Conservation (phyloP, 2,329 filamentous ascomycete species). For the Colletotrichum gigasporum region DNA sequence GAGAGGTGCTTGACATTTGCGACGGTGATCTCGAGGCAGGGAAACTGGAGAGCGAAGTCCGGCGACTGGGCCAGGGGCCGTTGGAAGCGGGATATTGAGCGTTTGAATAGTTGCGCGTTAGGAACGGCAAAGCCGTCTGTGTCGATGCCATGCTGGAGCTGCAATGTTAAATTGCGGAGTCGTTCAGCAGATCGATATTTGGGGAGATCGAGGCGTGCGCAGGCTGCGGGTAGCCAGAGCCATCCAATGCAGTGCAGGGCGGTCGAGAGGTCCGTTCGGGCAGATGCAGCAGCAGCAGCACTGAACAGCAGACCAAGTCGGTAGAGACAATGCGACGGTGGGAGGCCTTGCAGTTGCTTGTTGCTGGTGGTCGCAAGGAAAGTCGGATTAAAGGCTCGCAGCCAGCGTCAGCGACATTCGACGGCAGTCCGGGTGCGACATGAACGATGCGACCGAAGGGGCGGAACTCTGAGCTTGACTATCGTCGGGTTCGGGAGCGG, state of each 20-base stretch:
- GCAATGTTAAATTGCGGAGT: conserved; percentile 26
- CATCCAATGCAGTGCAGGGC: conserved; percentile 17
- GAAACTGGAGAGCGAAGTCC: conserved; percentile 72
- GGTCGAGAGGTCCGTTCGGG: conserved; percentile 27
- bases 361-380: not conserved
- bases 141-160: conserved; percentile 47
- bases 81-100: conserved; percentile 43
- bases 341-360: conserved; percentile 6
- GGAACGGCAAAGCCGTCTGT: conserved; percentile 52
- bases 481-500: conserved; percentile 15
- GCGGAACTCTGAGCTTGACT: conserved; percentile 11
- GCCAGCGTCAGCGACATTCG: conserved; percentile 14
- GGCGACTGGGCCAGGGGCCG: conserved; percentile 44
- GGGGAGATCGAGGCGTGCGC: conserved; percentile 19
- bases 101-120: conserved; percentile 49
- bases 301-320: too few species aligned
- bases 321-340: conserved; percentile 17
- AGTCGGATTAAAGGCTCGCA: conserved; percentile 6
- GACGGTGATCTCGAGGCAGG: conserved; percentile 67
- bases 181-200: conserved; percentile 12
- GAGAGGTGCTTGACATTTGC: conserved; percentile 63
- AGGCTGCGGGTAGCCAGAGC: conserved; percentile 24
- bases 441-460: conserved; percentile 13
- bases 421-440: conserved; percentile 13
- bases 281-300: conserved; percentile 24